Evolutionary conservation across 805 yeast genomes (phyloP).

Genomic region (Cyberlindnera nakhonratchasimensis): DNA sequence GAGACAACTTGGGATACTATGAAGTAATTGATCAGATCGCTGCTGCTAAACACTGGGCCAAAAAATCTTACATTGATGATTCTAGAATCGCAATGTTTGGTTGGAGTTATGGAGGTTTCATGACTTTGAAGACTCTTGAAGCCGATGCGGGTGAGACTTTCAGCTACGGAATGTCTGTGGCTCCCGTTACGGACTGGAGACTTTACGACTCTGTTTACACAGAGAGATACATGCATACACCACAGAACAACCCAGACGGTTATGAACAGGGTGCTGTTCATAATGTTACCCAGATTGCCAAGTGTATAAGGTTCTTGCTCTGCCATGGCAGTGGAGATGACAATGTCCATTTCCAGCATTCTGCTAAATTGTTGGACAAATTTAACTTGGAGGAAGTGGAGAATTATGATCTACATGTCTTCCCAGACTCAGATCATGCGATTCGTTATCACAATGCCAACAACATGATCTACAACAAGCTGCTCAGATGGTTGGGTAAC

Average conservation of each 20-base stretch:
- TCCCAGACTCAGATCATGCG: constrained; percentile 79
- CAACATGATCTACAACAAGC: constrained; percentile 62
- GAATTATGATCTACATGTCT: constrained; percentile 74
- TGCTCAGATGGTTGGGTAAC: constrained; percentile 57
- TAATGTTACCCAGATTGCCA: constrained; percentile 52
- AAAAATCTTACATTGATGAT: constrained; percentile 60
- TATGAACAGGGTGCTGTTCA: constrained; percentile 56
- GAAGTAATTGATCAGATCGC: constrained; percentile 86
- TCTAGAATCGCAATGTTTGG: constrained; percentile 87
- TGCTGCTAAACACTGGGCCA: constrained; percentile 73
- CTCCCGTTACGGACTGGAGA: constrained; percentile 95
- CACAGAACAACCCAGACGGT: constrained; percentile 61
- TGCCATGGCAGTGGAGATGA: constrained; percentile 99
- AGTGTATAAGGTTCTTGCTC: constrained; percentile 64
- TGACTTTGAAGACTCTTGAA: constrained; percentile 87
- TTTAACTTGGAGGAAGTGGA: constrained; percentile 72
- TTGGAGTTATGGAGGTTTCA: constrained; percentile 96
- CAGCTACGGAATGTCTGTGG: constrained; percentile 90
- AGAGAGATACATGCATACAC: constrained; percentile 90
- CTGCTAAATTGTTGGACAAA: constrained; percentile 71
- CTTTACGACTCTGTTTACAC: constrained; percentile 92
- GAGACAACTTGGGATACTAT: constrained; percentile 75
- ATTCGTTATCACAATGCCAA: constrained; percentile 72
- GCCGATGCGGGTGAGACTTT: constrained; percentile 71
- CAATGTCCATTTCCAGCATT: constrained; percentile 92